phyloP scores from a whole-genome alignment of 345 rosid genomes.

The Turnera subulata region DNA sequence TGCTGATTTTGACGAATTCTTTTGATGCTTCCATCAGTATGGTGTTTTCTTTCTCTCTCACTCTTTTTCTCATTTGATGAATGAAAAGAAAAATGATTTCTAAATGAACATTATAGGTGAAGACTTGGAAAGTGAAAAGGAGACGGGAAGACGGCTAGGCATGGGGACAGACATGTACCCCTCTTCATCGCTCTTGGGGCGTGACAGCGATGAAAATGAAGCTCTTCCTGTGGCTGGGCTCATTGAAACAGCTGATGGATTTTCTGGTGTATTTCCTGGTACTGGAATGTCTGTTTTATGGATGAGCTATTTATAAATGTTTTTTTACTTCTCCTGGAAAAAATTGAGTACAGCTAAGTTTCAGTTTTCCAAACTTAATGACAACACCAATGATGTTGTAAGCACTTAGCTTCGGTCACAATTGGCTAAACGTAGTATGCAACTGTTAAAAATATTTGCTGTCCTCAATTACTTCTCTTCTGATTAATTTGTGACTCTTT shows the following conservation, averaged over 20 bases:
- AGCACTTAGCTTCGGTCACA: too few relatives aligned
- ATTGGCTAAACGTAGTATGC: too few relatives aligned
- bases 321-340: too few relatives aligned
- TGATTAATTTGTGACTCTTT: neutral
- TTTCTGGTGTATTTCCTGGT: conserved; percentile 99
- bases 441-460: too few relatives aligned
- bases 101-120: conserved; percentile 66
- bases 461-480: neutral
- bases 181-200: conserved; percentile 79
- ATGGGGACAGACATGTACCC: conserved; percentile 98
- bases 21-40: neutral
- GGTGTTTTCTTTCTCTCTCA: too few relatives aligned
- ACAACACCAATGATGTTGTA: too few relatives aligned
- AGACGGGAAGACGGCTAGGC: conserved; percentile 95
- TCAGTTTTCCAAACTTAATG: too few relatives aligned
- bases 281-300: conserved; percentile 1
- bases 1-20: conserved; percentile 4
- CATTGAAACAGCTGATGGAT: conserved; percentile 92
- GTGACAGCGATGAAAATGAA: conserved; percentile 59
- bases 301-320: neutral
- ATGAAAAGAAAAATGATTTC: neutral
- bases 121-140: conserved; percentile 93
- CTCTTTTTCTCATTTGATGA: too few relatives aligned
- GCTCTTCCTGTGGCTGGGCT: conserved; percentile 85
- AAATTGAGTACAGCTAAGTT: too few relatives aligned